Evolutionary conservation across 805 yeast genomes (phyloP).

Genomic region (Cyberlindnera maclurae): DNA sequence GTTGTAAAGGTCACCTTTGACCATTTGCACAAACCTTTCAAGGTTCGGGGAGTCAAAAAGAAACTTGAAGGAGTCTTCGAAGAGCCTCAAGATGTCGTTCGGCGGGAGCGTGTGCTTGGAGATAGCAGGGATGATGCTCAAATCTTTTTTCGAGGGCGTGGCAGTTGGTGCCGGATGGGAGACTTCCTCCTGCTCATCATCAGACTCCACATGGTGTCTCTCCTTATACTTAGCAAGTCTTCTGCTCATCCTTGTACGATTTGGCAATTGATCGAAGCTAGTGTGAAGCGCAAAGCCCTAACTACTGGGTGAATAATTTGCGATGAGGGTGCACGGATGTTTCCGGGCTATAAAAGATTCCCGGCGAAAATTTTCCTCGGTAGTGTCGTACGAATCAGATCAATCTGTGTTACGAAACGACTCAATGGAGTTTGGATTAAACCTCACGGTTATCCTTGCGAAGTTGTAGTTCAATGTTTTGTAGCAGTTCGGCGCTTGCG

Average conservation of each 20-base stretch:
- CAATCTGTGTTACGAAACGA: conserved; percentile 49
- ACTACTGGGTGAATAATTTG: neutral
- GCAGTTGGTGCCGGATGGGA: neutral
- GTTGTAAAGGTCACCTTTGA: conserved; percentile 62
- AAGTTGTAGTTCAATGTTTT: conserved; percentile 20
- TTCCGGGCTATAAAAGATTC: conserved; percentile 2
- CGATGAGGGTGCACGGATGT: conserved; percentile 9
- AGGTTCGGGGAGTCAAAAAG: conserved; percentile 19
- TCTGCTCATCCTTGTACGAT: conserved; percentile 14
- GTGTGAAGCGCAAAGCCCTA: neutral
- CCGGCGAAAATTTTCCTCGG: conserved; percentile 7
- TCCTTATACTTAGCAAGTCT: conserved; percentile 16
- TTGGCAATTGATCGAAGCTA: too few relatives aligned
- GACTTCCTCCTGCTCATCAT: conserved; percentile 5
- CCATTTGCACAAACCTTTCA: conserved; percentile 48
- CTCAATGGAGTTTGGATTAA: conserved; percentile 31
- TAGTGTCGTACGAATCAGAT: conserved; percentile 2
- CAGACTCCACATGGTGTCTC: conserved; percentile 6
- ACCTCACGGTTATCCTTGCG: conserved; percentile 14
- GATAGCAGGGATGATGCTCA: conserved; percentile 13
- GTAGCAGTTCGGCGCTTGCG: conserved; percentile 61
- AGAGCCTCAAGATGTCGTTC: conserved; percentile 17
- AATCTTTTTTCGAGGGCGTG: conserved; percentile 1
- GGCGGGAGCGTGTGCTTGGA: conserved; percentile 18
- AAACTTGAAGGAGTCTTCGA: conserved; percentile 16